These are phyloP conservation scores for Astrocystis sublimbata DNA, from an alignment of 495 filamentous ascomycete species.

Conservation along the genomic window DNA sequence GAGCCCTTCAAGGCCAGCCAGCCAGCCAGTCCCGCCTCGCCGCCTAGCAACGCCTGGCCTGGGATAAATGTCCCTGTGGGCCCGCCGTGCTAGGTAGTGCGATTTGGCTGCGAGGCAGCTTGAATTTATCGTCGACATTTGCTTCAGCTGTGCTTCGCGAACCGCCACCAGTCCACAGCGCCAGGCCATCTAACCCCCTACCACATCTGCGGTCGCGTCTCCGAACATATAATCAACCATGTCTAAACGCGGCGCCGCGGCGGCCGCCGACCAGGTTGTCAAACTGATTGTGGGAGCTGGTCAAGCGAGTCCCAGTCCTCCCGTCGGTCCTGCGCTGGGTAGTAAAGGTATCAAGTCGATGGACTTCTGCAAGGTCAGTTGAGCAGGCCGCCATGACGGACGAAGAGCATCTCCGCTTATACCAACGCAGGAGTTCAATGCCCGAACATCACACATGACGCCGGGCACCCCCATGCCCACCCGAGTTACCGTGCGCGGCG, in stretches of 20 bases:
- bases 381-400: background rate
- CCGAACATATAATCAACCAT: conserved; percentile 53
- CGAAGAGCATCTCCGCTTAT: conserved; percentile 6
- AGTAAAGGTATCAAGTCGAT: conserved; percentile 99
- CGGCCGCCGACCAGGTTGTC: conserved; percentile 73
- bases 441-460: conserved; percentile 81
- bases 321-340: conserved; percentile 93
- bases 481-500: conserved; percentile 86
- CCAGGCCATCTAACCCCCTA: background rate
- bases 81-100: conserved; percentile 9
- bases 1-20: background rate
- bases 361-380: conserved; percentile 95
- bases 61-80: too few relatives aligned
- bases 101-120: background rate
- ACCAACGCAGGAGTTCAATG: conserved; percentile 85
- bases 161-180: background rate
- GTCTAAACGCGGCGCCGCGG: conserved; percentile 69
- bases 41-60: too few relatives aligned
- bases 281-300: conserved; percentile 98
- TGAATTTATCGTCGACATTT: background rate
- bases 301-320: conserved; percentile 95
- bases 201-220: background rate
- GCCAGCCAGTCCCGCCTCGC: too few relatives aligned
- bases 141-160: background rate
- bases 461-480: conserved; percentile 85